phyloP scores from a whole-genome alignment of 1,139 yeast genomes.

The Sugiyamaella castrensis region DNA sequence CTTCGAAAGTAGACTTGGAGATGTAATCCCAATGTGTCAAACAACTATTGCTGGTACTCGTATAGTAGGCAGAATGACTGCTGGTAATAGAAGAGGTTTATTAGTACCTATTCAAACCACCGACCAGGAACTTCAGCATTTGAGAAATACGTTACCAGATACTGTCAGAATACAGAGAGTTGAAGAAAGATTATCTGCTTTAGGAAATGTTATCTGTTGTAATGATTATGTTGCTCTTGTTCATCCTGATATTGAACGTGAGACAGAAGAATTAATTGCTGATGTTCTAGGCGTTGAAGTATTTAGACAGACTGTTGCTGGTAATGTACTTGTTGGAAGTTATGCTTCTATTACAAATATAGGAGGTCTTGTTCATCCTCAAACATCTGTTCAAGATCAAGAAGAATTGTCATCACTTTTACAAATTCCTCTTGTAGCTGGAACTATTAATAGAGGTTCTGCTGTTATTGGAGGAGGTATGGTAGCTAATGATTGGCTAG shows the following conservation, averaged over 20 bases:
- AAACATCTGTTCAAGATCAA: slow-evolving; percentile 94
- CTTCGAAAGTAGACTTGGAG: slow-evolving; percentile 96
- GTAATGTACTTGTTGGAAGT: slow-evolving; percentile 95
- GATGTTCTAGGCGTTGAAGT: slow-evolving; percentile 99
- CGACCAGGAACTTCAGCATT: slow-evolving; percentile 98
- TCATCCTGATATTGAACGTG: slow-evolving; percentile 98
- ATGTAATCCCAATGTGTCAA: slow-evolving; percentile 92
- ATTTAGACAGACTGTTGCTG: slow-evolving; percentile 98
- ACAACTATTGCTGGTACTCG: slow-evolving; percentile 98
- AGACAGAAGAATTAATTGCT: slow-evolving; percentile 97
- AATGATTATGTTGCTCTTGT: slow-evolving; percentile 98
- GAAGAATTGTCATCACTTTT: slow-evolving; percentile 93
- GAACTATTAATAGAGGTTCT: slow-evolving; percentile 97
- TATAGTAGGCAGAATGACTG: slow-evolving; percentile 97
- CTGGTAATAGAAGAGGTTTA: slow-evolving; percentile 97
- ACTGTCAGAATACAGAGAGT: slow-evolving; percentile 94
- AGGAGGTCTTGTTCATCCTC: slow-evolving; percentile 98
- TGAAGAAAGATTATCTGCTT: slow-evolving; percentile 93
- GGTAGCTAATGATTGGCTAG: slow-evolving; percentile 98
- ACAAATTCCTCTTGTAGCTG: slow-evolving; percentile 98
- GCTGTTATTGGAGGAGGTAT: slow-evolving; percentile 97
- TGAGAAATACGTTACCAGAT: slow-evolving; percentile 97
- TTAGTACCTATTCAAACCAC: slow-evolving; percentile 97
- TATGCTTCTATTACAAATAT: slow-evolving; percentile 94
- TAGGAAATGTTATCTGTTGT: slow-evolving; percentile 97